A percentile compares a stretch with the other conserved stretches of the same genome.
Evolutionary conservation across 805 yeast genomes (phyloP).

Genomic region (Cyberlindnera euphorbiae): DNA sequence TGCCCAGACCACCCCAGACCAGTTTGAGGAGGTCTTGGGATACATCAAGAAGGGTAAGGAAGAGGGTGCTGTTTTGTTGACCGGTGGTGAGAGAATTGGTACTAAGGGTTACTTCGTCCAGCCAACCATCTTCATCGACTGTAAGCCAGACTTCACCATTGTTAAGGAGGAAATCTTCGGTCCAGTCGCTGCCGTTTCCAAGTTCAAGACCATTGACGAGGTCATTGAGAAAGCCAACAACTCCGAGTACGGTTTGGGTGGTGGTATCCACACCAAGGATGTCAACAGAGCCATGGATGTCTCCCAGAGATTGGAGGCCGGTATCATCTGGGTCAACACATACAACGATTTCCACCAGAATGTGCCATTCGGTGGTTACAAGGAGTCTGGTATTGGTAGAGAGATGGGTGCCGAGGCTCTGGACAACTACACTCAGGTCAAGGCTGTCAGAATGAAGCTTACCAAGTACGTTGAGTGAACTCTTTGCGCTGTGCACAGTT

Average conservation of each 20-base stretch:
- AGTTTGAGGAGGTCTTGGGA: conserved; percentile 52
- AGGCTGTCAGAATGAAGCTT: conserved; percentile 56
- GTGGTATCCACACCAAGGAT: conserved; percentile 56
- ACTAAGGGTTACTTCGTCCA: conserved; percentile 55
- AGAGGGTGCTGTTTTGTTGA: conserved; percentile 51
- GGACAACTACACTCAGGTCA: conserved; percentile 59
- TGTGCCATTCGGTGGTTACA: conserved; percentile 71
- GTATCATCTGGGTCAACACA: conserved; percentile 63
- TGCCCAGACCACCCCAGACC: conserved; percentile 59
- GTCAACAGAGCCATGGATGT: conserved; percentile 52
- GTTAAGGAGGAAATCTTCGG: conserved; percentile 64
- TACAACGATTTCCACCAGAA: conserved; percentile 62
- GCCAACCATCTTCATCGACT: conserved; percentile 60
- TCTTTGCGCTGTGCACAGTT: background rate
- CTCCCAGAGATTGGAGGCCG: conserved; percentile 51
- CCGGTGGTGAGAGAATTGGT: conserved; percentile 58
- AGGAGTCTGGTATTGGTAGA: conserved; percentile 66
- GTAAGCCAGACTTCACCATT: conserved; percentile 44
- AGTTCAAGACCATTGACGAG: conserved; percentile 55
- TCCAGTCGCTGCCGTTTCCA: conserved; percentile 57
- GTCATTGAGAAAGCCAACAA: conserved; percentile 51
- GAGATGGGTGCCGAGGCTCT: conserved; percentile 68
- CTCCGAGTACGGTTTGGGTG: conserved; percentile 61
- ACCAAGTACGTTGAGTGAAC: conserved; percentile 14
- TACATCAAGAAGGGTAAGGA: conserved; percentile 53